Evolutionary conservation across 2,329 filamentous ascomycete genomes (phyloP).

Genomic region (Talaromyces albobiverticillius): DNA sequence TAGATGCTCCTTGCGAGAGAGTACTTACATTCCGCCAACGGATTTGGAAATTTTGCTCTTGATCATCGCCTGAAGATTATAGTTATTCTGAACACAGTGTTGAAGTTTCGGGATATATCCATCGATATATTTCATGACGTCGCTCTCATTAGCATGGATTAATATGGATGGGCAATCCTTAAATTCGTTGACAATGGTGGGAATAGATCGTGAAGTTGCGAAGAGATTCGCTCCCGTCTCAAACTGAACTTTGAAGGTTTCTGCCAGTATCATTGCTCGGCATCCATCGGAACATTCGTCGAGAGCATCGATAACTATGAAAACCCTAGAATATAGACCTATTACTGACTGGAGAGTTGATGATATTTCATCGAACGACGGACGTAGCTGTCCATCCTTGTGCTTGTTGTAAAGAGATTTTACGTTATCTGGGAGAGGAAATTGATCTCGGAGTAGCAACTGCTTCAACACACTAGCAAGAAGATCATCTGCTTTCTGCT

Average conservation of each 20-base stretch:
- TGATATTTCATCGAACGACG: conserved; percentile 23
- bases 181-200: conserved; percentile 23
- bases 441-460: conserved; percentile 25
- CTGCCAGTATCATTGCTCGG: conserved; percentile 15
- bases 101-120: conserved; percentile 20
- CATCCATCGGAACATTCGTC: conserved; percentile 26
- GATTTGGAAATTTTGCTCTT: conserved; percentile 20
- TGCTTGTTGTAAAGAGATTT: conserved; percentile 26
- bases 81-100: conserved; percentile 15
- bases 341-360: conserved; percentile 18
- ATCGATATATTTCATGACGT: conserved; percentile 31
- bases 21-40: conserved; percentile 33
- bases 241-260: conserved; percentile 21
- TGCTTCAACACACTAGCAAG: conserved; percentile 39
- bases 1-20: background rate
- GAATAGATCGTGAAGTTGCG: conserved; percentile 31
- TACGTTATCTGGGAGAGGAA: conserved; percentile 26
- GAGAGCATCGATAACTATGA: conserved; percentile 31
- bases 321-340: conserved; percentile 18
- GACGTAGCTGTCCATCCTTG: conserved; percentile 18
- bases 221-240: conserved; percentile 24
- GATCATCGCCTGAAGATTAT: conserved; percentile 16
- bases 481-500: conserved; percentile 36
- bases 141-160: conserved; percentile 32
- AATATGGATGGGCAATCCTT: conserved; percentile 19